Evolutionary conservation across 2,329 filamentous ascomycete genomes (phyloP), one percentile per base, ranked within the genome.

Genomic region (Calonectria multiphialidica): DNA sequence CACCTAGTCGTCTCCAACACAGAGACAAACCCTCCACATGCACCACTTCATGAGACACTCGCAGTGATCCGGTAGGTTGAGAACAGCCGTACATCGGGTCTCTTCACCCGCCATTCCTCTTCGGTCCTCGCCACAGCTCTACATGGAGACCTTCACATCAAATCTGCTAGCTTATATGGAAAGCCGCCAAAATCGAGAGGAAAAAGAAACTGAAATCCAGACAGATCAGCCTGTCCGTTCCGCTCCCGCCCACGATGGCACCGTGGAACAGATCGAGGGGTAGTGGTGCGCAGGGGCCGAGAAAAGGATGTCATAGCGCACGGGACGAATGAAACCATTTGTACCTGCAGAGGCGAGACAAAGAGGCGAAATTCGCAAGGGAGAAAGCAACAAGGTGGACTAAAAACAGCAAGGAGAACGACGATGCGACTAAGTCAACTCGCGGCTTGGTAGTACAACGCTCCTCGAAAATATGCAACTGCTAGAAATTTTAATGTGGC

Each of bases 291-390:
- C 42, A 45, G 53, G 33, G 55, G 44, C 42, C 53, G 50, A 47
- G 21, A 25, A 68, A 35, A 50, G 30, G 33, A 53, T 50, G 55
- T 44, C 55, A 68, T 42, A 50, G 55, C 35, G 45, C 33, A 30
- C 33, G 55, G 53, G 53, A 67, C 53, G 7, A 45, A 23, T 33
- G 45, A 33, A 44, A 63, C 25, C 45, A 18, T 68, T 45, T 62
- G 57, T 62, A 44, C 66, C 33, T 68, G 66, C 66, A 68, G 66
- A 49, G 57, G 66, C 44, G 25, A 68, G 55, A 62, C 66, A 63
- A 42, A 23, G 33, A 68, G 12, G n/a, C 45, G 47, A 16, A 30
- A 21, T 28, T 45, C 12, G 18, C 18, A 47, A 53, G 40, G 30
- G 40, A 49, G 49, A 53, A 35, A 55, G 21, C 16, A 55, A 50